phyloP scores from a whole-genome alignment of 148 eudicot species.

The Silene uniflora region DNA sequence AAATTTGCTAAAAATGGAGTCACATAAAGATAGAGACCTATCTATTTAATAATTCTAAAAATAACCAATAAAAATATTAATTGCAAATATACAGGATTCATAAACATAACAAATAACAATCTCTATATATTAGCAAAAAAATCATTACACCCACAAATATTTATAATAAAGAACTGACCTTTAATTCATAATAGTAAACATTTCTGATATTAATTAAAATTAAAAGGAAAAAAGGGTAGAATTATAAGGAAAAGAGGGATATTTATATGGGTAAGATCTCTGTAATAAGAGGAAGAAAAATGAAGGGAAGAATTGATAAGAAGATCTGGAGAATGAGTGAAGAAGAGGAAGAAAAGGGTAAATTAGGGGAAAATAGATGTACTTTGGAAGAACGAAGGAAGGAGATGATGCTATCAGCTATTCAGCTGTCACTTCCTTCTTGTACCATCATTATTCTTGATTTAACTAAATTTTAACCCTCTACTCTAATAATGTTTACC shows the following conservation, averaged over 20 bases:
- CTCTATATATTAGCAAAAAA: background rate
- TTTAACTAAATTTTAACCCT: too few relatives aligned
- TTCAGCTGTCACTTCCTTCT: conserved; percentile 12
- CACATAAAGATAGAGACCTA: conserved; percentile 25
- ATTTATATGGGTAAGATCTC: background rate
- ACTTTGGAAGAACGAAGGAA: background rate
- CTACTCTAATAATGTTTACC: too few relatives aligned
- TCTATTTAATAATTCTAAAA: conserved; percentile 7
- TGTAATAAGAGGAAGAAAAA: background rate
- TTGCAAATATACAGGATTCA: conserved; percentile 3
- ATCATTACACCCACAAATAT: background rate
- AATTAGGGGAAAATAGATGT: background rate
- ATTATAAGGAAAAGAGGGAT: too few relatives aligned
- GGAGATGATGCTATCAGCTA: conserved; percentile 11
- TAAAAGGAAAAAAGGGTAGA: background rate
- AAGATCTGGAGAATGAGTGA: conserved; percentile 20
- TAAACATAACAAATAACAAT: too few relatives aligned
- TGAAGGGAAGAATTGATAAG: background rate
- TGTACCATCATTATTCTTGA: conserved; percentile 6
- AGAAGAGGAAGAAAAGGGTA: background rate
- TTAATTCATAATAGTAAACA: conserved; percentile 1
- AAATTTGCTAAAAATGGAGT: conserved; percentile 10
- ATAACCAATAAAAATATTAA: background rate
- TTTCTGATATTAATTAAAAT: background rate
- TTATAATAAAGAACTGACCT: conserved; percentile 17